phyloP scores from a whole-genome alignment of 2,329 filamentous ascomycete species.

The Fusarium phyllophilum region DNA sequence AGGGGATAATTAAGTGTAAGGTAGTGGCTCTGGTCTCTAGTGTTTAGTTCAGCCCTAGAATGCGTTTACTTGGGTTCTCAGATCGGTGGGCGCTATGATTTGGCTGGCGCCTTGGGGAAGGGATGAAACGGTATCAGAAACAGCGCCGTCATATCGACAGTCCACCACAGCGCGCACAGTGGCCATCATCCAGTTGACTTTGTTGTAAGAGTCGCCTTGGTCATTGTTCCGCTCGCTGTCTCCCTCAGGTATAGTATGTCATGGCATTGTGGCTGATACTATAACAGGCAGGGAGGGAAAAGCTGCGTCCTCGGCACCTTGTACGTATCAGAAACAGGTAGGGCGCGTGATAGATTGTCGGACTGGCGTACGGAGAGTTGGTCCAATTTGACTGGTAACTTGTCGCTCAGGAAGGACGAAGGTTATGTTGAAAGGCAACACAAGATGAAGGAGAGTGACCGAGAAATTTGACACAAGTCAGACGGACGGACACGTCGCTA shows the following conservation, averaged over 20 bases:
- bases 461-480: constrained; percentile 1
- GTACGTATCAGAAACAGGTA: not conserved
- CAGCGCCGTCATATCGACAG: constrained; percentile 15
- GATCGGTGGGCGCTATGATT: constrained; percentile 39
- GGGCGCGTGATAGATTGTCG: constrained; percentile 18
- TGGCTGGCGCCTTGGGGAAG: constrained; percentile 34
- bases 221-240: not conserved
- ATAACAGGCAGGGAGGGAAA: not conserved
- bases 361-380: constrained; percentile 11
- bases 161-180: constrained; percentile 27
- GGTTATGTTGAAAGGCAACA: constrained; percentile 5
- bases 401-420: constrained; percentile 12
- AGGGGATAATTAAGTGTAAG: constrained; percentile 27
- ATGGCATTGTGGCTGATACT: constrained; percentile 28
- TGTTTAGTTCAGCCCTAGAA: constrained; percentile 43
- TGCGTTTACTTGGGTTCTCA: constrained; percentile 32
- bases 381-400: not conserved
- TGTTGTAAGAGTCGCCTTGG: not conserved
- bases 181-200: not conserved
- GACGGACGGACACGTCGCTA: constrained; percentile 12
- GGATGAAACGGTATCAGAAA: constrained; percentile 31
- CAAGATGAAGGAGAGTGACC: not conserved
- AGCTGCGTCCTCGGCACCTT: not conserved
- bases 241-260: not conserved
- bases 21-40: constrained; percentile 7